Evolutionary conservation across 2,329 filamentous ascomycete species (phyloP).

Genomic region (Penicillium aurantiogriseum): DNA sequence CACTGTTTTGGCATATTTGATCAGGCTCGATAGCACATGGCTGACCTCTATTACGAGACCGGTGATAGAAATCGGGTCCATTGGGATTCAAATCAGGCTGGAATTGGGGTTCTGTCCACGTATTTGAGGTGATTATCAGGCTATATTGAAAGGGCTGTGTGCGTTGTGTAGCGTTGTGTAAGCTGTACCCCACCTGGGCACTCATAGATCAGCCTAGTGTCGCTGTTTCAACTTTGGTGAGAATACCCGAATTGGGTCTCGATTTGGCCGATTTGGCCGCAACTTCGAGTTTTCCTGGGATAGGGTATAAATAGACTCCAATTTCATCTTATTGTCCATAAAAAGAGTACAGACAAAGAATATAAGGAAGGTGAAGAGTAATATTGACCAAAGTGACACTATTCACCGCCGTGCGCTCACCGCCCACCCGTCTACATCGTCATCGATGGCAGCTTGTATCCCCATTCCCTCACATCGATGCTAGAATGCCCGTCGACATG

Average conservation of each 20-base stretch:
- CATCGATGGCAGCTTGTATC: conserved; percentile 2
- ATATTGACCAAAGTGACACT: neutral
- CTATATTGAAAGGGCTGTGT: neutral
- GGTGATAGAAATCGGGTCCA: conserved; percentile 21
- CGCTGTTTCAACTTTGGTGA: neutral
- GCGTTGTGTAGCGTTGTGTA: neutral
- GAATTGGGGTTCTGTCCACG: neutral
- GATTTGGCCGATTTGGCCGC: neutral
- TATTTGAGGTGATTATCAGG: neutral
- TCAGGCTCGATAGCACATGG: conserved; percentile 14
- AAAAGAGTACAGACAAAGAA: neutral
- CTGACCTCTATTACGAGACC: conserved; percentile 18
- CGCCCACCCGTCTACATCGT: conserved; percentile 5
- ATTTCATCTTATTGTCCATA: neutral
- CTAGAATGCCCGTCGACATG: conserved; percentile 41
- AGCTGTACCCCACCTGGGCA: conserved; percentile 4
- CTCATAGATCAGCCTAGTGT: neutral
- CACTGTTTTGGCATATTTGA: conserved; percentile 18
- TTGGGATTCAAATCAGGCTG: neutral
- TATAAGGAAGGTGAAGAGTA: neutral
- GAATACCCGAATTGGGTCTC: neutral
- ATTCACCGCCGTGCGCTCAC: neutral
- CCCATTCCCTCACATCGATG: conserved; percentile 5
- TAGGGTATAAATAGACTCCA: neutral
- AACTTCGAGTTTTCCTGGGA: neutral